A percentile compares a stretch with the other conserved stretches of the same genome.
These are phyloP conservation scores for Pinus taeda DNA, from an alignment of 75 land plant genomes.

Conservation along the genomic window DNA sequence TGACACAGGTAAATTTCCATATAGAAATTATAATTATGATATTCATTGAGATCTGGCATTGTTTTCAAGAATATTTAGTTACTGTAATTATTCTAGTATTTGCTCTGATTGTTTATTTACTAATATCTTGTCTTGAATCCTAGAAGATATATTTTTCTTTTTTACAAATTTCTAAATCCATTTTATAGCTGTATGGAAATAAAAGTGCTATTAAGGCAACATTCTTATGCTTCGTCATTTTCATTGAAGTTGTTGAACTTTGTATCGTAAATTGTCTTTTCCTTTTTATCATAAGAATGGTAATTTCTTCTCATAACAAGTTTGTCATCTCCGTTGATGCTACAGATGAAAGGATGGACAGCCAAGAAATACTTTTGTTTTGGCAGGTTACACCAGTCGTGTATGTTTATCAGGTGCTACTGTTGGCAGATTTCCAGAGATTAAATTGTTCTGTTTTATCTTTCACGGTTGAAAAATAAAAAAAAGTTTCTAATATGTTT, in stretches of 20 bases:
- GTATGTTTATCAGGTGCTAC: conserved; percentile 80
- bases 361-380: conserved; percentile 61
- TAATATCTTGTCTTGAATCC: neutral
- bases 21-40: neutral
- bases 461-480: neutral
- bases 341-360: conserved; percentile 60
- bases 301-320: neutral
- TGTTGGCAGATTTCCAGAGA: neutral
- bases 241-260: neutral
- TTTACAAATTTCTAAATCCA: neutral
- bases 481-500: too few species aligned
- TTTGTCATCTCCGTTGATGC: neutral
- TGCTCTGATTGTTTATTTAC: too few species aligned
- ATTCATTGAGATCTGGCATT: neutral
- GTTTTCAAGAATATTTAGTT: too few species aligned
- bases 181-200: neutral
- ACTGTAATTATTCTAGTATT: too few species aligned
- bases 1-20: conserved; percentile 10
- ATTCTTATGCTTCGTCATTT: neutral
- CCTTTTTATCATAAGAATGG: neutral
- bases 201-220: neutral
- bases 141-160: neutral
- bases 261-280: neutral
- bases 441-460: neutral
- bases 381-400: conserved; percentile 92